phyloP scores from a whole-genome alignment of 352 stramenopile species.

The Globisporangium cylindrosporum region DNA sequence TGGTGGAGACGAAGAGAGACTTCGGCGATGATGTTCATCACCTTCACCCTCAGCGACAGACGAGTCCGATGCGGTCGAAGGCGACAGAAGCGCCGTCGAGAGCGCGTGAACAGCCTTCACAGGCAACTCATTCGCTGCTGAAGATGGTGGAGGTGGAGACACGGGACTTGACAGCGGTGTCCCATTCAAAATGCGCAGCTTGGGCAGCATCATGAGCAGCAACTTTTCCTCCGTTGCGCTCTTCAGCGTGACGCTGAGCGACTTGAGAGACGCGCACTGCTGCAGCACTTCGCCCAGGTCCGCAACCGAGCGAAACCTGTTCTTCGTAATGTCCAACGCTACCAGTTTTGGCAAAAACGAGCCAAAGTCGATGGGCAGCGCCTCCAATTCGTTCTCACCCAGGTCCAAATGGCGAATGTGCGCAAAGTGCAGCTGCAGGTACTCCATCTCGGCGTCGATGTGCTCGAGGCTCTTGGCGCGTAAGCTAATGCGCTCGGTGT shows the following conservation, averaged over 20 bases:
- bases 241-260: slow-evolving; percentile 49
- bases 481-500: slow-evolving; percentile 46
- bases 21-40: not conserved
- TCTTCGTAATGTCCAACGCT: slow-evolving; percentile 56
- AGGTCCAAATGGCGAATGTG: slow-evolving; percentile 55
- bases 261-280: slow-evolving; percentile 50
- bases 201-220: slow-evolving; percentile 51
- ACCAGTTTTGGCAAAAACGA: slow-evolving; percentile 43
- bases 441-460: slow-evolving; percentile 33
- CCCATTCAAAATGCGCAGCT: slow-evolving; percentile 60
- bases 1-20: not conserved
- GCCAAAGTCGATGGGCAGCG: slow-evolving; percentile 39
- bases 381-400: slow-evolving; percentile 44
- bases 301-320: slow-evolving; percentile 41
- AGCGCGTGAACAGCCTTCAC: slow-evolving; percentile 13
- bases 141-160: slow-evolving; percentile 17
- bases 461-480: slow-evolving; percentile 29
- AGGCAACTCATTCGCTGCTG: slow-evolving; percentile 7
- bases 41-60: not conserved
- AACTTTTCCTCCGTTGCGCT: slow-evolving; percentile 48
- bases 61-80: slow-evolving; percentile 19
- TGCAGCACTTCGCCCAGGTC: slow-evolving; percentile 42
- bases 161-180: slow-evolving; percentile 21
- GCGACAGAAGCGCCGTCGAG: slow-evolving; percentile 7
- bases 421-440: slow-evolving; percentile 40